phyloP scores from a whole-genome alignment of 192 early-diverging fungal genomes.

The Jimgerdemannia lactiflua region DNA sequence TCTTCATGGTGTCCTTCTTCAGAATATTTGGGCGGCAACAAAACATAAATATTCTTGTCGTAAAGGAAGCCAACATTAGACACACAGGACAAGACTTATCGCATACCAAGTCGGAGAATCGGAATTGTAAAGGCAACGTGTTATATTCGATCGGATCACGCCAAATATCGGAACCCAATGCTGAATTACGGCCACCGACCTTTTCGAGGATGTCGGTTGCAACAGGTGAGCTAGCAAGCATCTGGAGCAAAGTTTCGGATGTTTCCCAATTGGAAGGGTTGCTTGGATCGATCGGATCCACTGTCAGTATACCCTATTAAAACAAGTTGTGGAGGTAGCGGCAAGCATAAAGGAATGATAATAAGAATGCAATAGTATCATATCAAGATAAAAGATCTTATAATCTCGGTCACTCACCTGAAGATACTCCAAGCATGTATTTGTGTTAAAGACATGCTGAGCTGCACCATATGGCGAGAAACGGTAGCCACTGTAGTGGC shows the following conservation, averaged over 20 bases:
- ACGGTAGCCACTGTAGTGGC: slow-evolving; percentile 26
- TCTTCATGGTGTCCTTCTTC: background rate
- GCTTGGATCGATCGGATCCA: slow-evolving; percentile 17
- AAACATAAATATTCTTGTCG: background rate
- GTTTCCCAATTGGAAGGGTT: slow-evolving; percentile 25
- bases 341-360: slow-evolving; percentile 5
- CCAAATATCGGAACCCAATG: slow-evolving; percentile 17
- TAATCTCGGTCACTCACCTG: slow-evolving; percentile 24
- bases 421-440: slow-evolving; percentile 31
- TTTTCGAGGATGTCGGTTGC: slow-evolving; percentile 21
- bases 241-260: slow-evolving; percentile 11
- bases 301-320: slow-evolving; percentile 16
- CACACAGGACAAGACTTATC: background rate
- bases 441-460: slow-evolving; percentile 26
- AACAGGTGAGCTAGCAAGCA: slow-evolving; percentile 23
- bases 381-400: slow-evolving; percentile 5
- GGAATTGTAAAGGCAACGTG: slow-evolving; percentile 12
- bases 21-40: background rate
- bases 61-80: background rate
- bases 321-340: slow-evolving; percentile 2
- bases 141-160: slow-evolving; percentile 16
- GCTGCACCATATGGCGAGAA: slow-evolving; percentile 21
- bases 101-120: slow-evolving; percentile 22
- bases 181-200: slow-evolving; percentile 12
- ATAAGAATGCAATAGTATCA: slow-evolving; percentile 2